A percentile compares a stretch with the other conserved stretches of the same genome.
Evolutionary conservation across 1,139 yeast species (phyloP).

Genomic region (Candida sp.): DNA sequence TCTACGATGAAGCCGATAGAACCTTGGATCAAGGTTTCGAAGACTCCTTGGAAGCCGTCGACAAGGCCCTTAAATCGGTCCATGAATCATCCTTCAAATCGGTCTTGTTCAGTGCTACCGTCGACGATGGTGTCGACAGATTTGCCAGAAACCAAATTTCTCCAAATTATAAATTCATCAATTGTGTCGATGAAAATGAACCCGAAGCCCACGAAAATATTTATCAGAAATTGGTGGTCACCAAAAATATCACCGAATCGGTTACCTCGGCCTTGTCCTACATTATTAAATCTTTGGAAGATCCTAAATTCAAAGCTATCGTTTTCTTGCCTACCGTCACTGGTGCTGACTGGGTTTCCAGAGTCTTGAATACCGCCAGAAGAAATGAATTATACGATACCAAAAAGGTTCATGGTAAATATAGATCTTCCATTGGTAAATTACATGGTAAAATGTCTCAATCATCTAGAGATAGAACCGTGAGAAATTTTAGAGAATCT

Average conservation of each 20-base stretch:
- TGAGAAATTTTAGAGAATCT: slow-evolving; percentile 50
- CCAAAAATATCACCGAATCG: slow-evolving; percentile 47
- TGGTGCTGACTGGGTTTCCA: slow-evolving; percentile 49
- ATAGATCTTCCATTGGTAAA: slow-evolving; percentile 18
- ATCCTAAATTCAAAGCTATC: slow-evolving; percentile 62
- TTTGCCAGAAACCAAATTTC: slow-evolving; percentile 71
- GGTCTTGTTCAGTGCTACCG: slow-evolving; percentile 84
- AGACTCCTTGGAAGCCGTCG: slow-evolving; percentile 55
- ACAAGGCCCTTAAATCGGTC: slow-evolving; percentile 33
- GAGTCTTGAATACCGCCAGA: slow-evolving; percentile 13
- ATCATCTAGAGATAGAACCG: slow-evolving; percentile 55
- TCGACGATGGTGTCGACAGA: slow-evolving; percentile 60
- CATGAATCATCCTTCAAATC: slow-evolving; percentile 46
- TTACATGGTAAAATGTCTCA: slow-evolving; percentile 78
- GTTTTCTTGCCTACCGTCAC: slow-evolving; percentile 79
- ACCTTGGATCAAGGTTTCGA: slow-evolving; percentile 67
- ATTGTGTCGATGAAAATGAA: slow-evolving; percentile 73
- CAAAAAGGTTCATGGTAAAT: slow-evolving; percentile 2
- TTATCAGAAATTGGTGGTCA: slow-evolving; percentile 57
- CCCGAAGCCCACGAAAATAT: slow-evolving; percentile 82
- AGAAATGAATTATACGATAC: slow-evolving; percentile 10
- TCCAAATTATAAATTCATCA: slow-evolving; percentile 60
- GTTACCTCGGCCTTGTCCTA: slow-evolving; percentile 53
- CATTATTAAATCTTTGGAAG: slow-evolving; percentile 26
- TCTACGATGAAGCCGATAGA: slow-evolving; percentile 89